Conservation (phyloP, 75 land plant species). For the Sequoiadendron giganteum region DNA sequence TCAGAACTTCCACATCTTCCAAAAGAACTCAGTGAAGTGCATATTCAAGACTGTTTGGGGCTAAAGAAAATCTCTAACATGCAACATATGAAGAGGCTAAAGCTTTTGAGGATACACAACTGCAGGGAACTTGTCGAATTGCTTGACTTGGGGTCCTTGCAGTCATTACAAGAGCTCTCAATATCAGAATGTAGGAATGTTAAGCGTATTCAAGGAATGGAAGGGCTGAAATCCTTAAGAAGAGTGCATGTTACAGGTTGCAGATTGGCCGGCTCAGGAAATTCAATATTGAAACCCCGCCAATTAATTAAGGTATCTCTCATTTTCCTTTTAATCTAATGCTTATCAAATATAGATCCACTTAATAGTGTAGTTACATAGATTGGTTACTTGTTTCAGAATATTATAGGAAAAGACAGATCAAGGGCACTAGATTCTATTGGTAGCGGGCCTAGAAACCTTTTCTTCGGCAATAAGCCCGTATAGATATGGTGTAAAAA, state of each 20-base stretch:
- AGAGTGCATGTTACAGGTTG: slow-evolving; percentile 3
- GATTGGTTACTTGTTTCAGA: background rate
- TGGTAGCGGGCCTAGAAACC: no score
- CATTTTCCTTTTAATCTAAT: background rate
- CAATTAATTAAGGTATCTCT: slow-evolving; percentile 10
- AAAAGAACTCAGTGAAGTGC: background rate
- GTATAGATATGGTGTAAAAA: background rate
- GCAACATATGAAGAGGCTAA: slow-evolving; percentile 5
- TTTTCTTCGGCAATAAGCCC: no score
- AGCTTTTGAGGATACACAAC: slow-evolving; percentile 8
- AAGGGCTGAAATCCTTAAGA: slow-evolving; percentile 1
- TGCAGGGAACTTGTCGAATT: background rate
- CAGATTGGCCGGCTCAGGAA: background rate
- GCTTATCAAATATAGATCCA: background rate
- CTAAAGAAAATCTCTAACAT: background rate
- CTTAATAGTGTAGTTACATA: background rate
- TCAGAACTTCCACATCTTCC: slow-evolving; percentile 8
- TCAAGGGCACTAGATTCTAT: no score
- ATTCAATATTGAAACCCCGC: background rate
- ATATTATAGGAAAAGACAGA: background rate
- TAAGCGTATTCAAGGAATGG: background rate
- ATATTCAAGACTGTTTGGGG: slow-evolving; percentile 9
- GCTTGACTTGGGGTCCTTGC: background rate
- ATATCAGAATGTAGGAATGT: background rate
- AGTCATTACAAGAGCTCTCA: slow-evolving; percentile 7